Evolutionary conservation across 75 land plant genomes (phyloP).

Genomic region (Pinus albicaulis): DNA sequence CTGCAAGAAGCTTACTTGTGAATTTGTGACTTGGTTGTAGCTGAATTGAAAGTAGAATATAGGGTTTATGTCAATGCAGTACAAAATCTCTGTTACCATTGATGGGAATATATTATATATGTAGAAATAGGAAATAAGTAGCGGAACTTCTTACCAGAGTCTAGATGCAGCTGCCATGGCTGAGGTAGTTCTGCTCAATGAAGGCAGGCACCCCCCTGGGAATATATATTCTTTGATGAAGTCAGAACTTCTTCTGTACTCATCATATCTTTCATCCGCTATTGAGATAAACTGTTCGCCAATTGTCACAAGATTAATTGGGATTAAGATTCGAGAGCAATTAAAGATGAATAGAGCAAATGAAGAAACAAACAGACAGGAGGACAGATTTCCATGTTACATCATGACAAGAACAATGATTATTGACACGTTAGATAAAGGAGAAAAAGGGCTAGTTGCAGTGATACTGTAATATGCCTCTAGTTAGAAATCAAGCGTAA

Average conservation of each 20-base stretch:
- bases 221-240: constrained; percentile 61
- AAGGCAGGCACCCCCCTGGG: constrained; percentile 54
- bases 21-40: not conserved
- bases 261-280: constrained; percentile 53
- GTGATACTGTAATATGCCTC: too few relatives aligned
- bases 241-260: constrained; percentile 43
- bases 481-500: too few relatives aligned
- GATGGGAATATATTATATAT: not conserved
- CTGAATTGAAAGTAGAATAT: not conserved
- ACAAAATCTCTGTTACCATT: not conserved
- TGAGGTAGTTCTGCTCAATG: constrained; percentile 26
- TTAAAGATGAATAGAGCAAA: too few relatives aligned
- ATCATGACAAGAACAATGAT: not conserved
- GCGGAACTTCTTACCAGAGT: constrained; percentile 23
- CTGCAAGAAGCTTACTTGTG: not conserved
- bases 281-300: constrained; percentile 32
- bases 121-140: constrained; percentile 2
- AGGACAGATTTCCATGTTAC: too few relatives aligned
- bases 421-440: not conserved
- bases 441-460: not conserved
- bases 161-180: constrained; percentile 44
- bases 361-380: not conserved
- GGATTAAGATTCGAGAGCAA: not conserved
- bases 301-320: not conserved
- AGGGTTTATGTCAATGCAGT: not conserved